These are phyloP conservation scores for Trichoderma brevicompactum DNA, from an alignment of 2,329 filamentous ascomycete species.

Conservation along the genomic window DNA sequence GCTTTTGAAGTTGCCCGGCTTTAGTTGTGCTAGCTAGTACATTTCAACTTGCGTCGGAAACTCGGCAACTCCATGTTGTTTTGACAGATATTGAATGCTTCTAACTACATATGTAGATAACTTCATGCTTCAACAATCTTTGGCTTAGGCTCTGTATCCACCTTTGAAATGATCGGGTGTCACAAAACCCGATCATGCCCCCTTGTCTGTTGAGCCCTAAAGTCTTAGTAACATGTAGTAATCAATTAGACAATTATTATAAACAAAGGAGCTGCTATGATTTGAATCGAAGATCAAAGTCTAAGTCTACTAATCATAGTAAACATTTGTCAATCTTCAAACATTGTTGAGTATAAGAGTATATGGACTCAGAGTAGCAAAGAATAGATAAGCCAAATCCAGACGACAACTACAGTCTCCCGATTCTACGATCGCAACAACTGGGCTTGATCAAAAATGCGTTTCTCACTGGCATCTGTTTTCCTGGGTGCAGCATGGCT, in stretches of 20 bases:
- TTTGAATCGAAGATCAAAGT: neutral
- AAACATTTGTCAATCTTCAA: neutral
- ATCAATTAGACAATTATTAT: constrained; percentile 2
- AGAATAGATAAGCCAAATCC: neutral
- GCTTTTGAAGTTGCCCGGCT: too few species aligned
- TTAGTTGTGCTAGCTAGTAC: too few species aligned
- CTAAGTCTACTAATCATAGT: too few species aligned
- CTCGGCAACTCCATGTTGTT: too few species aligned
- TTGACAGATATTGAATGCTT: neutral
- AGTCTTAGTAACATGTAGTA: neutral
- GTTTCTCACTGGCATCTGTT: neutral
- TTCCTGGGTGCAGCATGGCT: neutral
- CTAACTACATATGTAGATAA: neutral
- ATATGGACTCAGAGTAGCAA: neutral
- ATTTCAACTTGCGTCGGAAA: too few species aligned
- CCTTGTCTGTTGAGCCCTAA: neutral
- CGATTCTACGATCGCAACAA: neutral
- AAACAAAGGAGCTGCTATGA: neutral
- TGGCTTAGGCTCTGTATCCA: constrained; percentile 1
- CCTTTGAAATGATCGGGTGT: neutral
- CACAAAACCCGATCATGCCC: too few species aligned
- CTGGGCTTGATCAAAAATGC: neutral
- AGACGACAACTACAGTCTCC: neutral
- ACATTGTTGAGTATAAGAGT: neutral
- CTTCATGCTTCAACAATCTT: neutral